These are phyloP conservation scores for Rubia yunnanensis DNA, from an alignment of 257 asterid genomes.

Conservation along the genomic window DNA sequence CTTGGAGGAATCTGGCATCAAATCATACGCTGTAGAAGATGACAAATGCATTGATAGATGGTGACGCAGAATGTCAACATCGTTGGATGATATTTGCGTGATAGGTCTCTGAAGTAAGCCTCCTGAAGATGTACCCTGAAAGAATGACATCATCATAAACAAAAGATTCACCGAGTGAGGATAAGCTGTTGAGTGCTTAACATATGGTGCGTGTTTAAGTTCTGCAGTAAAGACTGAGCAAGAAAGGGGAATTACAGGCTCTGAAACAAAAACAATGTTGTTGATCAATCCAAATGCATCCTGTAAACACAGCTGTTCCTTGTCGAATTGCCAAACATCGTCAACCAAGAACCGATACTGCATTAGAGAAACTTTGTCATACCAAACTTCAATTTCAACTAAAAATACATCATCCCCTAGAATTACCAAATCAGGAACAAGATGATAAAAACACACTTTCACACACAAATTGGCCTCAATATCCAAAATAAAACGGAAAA, in stretches of 20 bases:
- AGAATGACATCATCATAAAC: slow-evolving; percentile 15
- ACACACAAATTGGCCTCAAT: neutral
- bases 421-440: neutral
- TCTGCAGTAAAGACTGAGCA: neutral
- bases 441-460: neutral
- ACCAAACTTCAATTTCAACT: neutral
- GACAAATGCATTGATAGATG: slow-evolving; percentile 40
- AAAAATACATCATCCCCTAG: neutral
- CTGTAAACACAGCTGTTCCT: slow-evolving; percentile 39
- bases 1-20: slow-evolving; percentile 67
- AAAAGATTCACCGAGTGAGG: slow-evolving; percentile 3
- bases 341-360: slow-evolving; percentile 70
- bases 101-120: slow-evolving; percentile 15
- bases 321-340: slow-evolving; percentile 52
- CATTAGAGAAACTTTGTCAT: slow-evolving; percentile 6
- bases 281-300: slow-evolving; percentile 44
- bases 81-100: slow-evolving; percentile 23
- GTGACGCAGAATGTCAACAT: slow-evolving; percentile 35
- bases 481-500: neutral
- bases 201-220: neutral
- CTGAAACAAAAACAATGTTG: slow-evolving; percentile 38
- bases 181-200: neutral
- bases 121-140: slow-evolving; percentile 38
- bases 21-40: slow-evolving; percentile 41
- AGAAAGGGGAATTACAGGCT: slow-evolving; percentile 12